Base-by-base conservation (phyloP, 2,329 filamentous ascomycete genomes). In the Bipolaris sorokiniana region DNA sequence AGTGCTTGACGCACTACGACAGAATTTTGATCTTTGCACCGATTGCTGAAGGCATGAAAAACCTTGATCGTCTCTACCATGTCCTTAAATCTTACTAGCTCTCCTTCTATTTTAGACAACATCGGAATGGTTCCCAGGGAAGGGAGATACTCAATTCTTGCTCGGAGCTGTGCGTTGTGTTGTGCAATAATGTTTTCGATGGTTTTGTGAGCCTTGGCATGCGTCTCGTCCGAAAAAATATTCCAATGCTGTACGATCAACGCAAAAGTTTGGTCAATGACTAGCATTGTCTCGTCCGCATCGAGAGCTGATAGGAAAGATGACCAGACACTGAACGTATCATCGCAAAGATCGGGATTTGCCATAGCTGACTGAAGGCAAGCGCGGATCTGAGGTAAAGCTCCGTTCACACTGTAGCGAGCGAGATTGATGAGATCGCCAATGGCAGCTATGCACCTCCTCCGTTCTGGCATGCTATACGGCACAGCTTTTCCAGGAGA, bases 331-430 rank as follows among this genome's bases (percentile, higher is more conserved):
- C 84, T 86, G 68, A 98, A 93, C 1, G 92, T 91, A 28, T 87
- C 82, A 59, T 91, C 84, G 59, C 91, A 87, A n/a, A 99, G 82
- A 45, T 89, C 84, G 42, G 88, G 83, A 48, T 90, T 86, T 15
- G 89, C 84, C 58, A 98, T 84, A 0, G 92, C 92, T 20, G 92
- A 92, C 61, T 96, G 87, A 11, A 99, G 81, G 71, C 91, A 97
- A n/a, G 94, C 92, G 64, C 92, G 92, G 54, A 98, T 94, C 88
- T 97, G 94, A 20, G 95, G 94, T 38, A 97, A 82, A 48, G 91
- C 95, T 66, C 89, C 87, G 59, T 87, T 88, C 31, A 93, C 86
- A 69, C 90, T 88, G 2, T 83, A 82, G 67, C 87, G 89, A 42
- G 91, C 90, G 47, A 96, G 81, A 51, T 82, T 86, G 48, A 97